These are phyloP conservation scores for Pascua guehoae DNA, from an alignment of 1,284 basidiomycete genomes.

Conservation along the genomic window DNA sequence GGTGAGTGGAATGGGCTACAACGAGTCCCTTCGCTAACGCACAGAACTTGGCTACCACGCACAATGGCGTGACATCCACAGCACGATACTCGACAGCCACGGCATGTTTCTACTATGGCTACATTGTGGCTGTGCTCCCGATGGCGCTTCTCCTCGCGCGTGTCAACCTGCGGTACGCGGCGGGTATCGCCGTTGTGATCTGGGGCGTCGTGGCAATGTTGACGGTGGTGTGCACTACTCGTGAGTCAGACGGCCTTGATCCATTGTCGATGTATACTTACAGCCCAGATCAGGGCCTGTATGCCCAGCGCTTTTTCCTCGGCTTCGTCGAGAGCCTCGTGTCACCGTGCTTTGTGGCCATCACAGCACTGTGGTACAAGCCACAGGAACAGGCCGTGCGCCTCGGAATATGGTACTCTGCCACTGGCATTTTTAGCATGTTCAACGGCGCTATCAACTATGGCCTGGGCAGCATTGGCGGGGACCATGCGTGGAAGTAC, in stretches of 20 bases:
- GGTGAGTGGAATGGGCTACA: conserved; percentile 9
- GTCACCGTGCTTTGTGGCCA: conserved; percentile 53
- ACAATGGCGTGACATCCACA: conserved; percentile 43
- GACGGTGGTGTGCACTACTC: conserved; percentile 48
- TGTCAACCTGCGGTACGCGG: conserved; percentile 47
- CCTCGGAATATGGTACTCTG: conserved; percentile 54
- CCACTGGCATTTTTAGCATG: conserved; percentile 50
- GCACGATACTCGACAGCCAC: conserved; percentile 45
- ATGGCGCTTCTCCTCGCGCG: conserved; percentile 52
- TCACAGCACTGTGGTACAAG: conserved; percentile 55
- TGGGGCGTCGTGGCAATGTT: conserved; percentile 54
- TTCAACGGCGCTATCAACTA: conserved; percentile 54
- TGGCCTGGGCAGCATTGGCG: conserved; percentile 48
- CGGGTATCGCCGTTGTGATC: conserved; percentile 40
- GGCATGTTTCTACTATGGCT: conserved; percentile 54
- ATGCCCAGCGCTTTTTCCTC: conserved; percentile 53
- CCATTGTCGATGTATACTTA: neutral
- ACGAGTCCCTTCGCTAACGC: neutral
- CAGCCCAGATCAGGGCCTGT: conserved; percentile 44
- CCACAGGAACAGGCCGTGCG: conserved; percentile 45
- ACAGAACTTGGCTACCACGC: conserved; percentile 34
- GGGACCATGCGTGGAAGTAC: conserved; percentile 52
- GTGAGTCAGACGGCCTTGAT: conserved; percentile 3
- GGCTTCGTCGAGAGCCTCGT: conserved; percentile 52
- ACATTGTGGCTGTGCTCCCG: conserved; percentile 50